These are phyloP conservation scores for Dactylorhiza incarnata DNA, from an alignment of 106 monocot genomes.

Conservation along the genomic window DNA sequence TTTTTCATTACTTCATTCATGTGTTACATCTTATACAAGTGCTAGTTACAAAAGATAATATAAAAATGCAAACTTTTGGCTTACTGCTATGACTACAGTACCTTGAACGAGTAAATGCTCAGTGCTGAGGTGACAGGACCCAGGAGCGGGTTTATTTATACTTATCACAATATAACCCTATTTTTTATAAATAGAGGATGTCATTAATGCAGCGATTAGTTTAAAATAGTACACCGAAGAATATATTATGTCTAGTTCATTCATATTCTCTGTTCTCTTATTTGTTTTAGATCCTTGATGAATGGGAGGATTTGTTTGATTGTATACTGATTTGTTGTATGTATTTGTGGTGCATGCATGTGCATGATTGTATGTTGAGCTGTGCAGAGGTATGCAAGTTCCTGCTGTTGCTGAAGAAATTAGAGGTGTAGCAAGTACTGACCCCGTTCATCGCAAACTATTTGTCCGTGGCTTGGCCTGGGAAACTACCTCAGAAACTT, in stretches of 20 bases:
- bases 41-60: too few relatives aligned
- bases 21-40: too few relatives aligned
- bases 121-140: too few relatives aligned
- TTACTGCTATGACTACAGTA: too few relatives aligned
- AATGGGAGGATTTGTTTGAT: not conserved
- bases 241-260: not conserved
- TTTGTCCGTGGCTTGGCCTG: constrained; percentile 55
- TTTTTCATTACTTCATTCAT: too few relatives aligned
- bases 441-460: constrained; percentile 63
- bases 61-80: too few relatives aligned
- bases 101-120: too few relatives aligned
- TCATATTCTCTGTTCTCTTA: not conserved
- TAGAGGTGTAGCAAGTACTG: constrained; percentile 45
- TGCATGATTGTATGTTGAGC: constrained; percentile 41
- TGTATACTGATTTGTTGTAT: constrained; percentile 3
- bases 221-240: not conserved
- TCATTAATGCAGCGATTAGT: not conserved
- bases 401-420: constrained; percentile 51
- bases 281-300: not conserved
- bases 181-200: not conserved
- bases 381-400: constrained; percentile 39
- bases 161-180: too few relatives aligned
- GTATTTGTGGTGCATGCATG: constrained; percentile 14
- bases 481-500: constrained; percentile 63
- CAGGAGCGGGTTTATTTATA: too few relatives aligned